phyloP scores from a whole-genome alignment of 2,329 filamentous ascomycete species.

The Exophiala oligosperma region DNA sequence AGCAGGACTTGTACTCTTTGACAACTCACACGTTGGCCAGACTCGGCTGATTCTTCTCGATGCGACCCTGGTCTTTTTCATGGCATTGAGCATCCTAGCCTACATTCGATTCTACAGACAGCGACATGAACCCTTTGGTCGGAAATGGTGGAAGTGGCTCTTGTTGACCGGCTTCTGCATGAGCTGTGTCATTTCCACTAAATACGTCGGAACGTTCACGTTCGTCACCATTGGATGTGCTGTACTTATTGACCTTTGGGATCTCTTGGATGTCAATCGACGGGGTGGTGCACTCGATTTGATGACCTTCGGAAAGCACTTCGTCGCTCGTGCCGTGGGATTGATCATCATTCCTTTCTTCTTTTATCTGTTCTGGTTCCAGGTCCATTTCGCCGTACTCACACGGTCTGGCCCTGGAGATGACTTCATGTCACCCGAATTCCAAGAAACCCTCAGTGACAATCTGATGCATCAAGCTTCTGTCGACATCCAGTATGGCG shows the following conservation, averaged over 20 bases:
- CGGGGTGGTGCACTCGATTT: slow-evolving; percentile 77
- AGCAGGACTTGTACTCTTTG: slow-evolving; percentile 82
- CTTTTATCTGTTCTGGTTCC: slow-evolving; percentile 99
- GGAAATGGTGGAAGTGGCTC: slow-evolving; percentile 99
- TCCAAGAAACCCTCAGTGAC: slow-evolving; percentile 95
- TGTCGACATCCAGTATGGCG: slow-evolving; percentile 84
- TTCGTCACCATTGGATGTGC: slow-evolving; percentile 96
- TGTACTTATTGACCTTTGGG: slow-evolving; percentile 93
- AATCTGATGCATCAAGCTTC: slow-evolving; percentile 89
- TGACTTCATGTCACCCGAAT: slow-evolving; percentile 98
- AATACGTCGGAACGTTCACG: slow-evolving; percentile 95
- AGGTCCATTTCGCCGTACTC: slow-evolving; percentile 94
- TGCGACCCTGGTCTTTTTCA: slow-evolving; percentile 89
- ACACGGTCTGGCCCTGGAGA: slow-evolving; percentile 88
- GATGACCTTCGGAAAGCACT: slow-evolving; percentile 82
- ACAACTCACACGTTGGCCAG: slow-evolving; percentile 97
- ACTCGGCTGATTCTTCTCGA: slow-evolving; percentile 93
- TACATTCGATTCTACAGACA: slow-evolving; percentile 99
- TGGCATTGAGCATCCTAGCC: slow-evolving; percentile 89
- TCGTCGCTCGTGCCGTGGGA: slow-evolving; percentile 79
- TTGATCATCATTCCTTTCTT: slow-evolving; percentile 90
- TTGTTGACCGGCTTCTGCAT: slow-evolving; percentile 90
- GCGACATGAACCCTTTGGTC: slow-evolving; percentile 80
- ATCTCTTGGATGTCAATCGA: slow-evolving; percentile 85
- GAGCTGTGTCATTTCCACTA: slow-evolving; percentile 97